Base-by-base conservation (phyloP, 2,329 filamentous ascomycete species). In the Xylaria hypoxylon region DNA sequence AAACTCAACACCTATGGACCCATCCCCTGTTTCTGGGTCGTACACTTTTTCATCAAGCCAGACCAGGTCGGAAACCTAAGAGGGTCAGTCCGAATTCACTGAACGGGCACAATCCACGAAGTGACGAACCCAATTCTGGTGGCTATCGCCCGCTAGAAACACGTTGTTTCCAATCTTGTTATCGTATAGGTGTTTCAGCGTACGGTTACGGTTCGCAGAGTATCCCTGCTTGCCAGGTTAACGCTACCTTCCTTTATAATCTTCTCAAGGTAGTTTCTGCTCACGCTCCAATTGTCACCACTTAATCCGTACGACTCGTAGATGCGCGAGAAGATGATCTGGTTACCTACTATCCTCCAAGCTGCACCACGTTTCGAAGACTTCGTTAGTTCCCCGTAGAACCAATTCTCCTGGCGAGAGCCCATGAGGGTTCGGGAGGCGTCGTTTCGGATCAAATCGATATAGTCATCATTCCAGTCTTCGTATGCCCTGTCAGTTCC, bases 121-220 rank as follows among this genome's bases (percentile, higher is more conserved):
- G 38, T 28, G 35, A 61, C 70, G 59, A 40, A 86, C 87, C 87
- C 90, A 92, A 56, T 86, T 88, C 24, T 85, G 85, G 74, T 93
- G 91, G 44, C 83, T 86, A 75, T 93, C 91, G 13, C 91, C 91
- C 0, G 90, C 85, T 26, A 94, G 84, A 73, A 93, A 87, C 71
- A 93, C 86, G 74, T 90, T 93, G 80, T 94, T 93, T 62, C 81
- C 81, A 70, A 93, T 92, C 22, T 88, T 83, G 76, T 92, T 87
- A 60, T 88, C 82, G 72, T 90, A 90, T 8, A 93, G 79, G 61
- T 88, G 86, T 72, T 88, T 79, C 11, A 92, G 80, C 0, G 91
- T 93, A 40, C 91, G 84, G 80, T 93, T 93, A 55, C 88, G 84
- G 77, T 92, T 93, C 11, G 89, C 84, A 61, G 85, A 79, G 73